Evolutionary conservation across 2,329 filamentous ascomycete genomes (phyloP), one percentile per base, ranked within the genome.

Genomic region (Beauveria australis): DNA sequence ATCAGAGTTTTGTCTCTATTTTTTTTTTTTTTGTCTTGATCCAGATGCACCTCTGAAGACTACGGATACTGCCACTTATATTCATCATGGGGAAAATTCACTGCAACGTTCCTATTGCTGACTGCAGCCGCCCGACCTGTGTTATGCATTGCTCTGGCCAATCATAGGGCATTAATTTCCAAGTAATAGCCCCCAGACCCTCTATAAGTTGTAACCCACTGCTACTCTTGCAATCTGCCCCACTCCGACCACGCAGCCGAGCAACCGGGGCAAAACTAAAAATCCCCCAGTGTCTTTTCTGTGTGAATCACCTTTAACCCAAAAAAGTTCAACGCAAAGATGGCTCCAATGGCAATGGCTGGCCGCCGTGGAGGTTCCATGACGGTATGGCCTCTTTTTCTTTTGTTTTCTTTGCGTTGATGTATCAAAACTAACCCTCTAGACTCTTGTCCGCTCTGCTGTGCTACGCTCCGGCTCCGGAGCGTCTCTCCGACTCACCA

Each of bases 261-360:
- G 56, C 47, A 59, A 52, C 56, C 40, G 40, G 55, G 47, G 57
- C 37, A n/a, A 22, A 22, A 40, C 41, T 26, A 16, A 71, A 70
- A 64, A 58, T 63, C 64, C 63, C 64, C 62, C 63, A 66, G 66
- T 67, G 66, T 67, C 53, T 55, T 52, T 49, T 44, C 47, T 18
- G 16, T 60, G 5, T 60, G 40, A 60, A 28, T 53, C 57, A 56
- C 59, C 24, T 40, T 40, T 33, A 60, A 52, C 51, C 53, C n/a
- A 44, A 52, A 43, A 53, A 53, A 40, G 49, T 30, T 24, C 33
- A 10, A 19, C 48, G 33, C 44, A 19, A 33, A 28, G 24, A 82
- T 81, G 79, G 77, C 78, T 71, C 72, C 79, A 73, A 79, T 81
- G 73, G 74, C 79, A 70, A 72, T 80, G 66, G 78, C 76, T 66